Evolutionary conservation across 2,329 filamentous ascomycete species (phyloP).

Genomic region (Colletotrichum sp.): DNA sequence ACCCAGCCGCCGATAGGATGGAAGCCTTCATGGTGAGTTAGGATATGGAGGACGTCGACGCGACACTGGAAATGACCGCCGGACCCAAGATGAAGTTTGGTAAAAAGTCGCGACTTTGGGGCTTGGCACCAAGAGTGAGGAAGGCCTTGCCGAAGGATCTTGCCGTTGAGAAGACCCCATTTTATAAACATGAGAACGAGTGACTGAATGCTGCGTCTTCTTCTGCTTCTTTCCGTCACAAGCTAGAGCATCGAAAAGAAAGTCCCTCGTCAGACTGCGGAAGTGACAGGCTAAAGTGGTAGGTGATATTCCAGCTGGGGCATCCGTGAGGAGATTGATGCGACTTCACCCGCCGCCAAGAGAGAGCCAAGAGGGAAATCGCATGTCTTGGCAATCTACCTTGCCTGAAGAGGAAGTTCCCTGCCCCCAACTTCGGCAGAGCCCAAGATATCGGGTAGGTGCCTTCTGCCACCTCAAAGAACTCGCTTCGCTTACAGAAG

Average conservation of each 20-base stretch:
- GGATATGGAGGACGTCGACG: no score
- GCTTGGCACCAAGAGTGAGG: background rate
- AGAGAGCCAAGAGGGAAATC: slow-evolving; percentile 9
- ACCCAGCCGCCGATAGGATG: background rate
- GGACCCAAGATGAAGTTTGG: background rate
- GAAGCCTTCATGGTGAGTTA: slow-evolving; percentile 8
- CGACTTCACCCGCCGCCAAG: slow-evolving; percentile 4
- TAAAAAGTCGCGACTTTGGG: background rate
- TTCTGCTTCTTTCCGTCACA: background rate
- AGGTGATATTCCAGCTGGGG: slow-evolving; percentile 5
- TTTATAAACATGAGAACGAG: background rate
- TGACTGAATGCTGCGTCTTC: background rate
- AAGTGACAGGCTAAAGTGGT: background rate
- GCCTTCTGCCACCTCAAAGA: fast-evolving
- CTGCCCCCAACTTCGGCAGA: background rate
- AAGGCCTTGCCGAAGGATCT: background rate
- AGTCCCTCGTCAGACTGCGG: background rate
- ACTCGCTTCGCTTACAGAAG: background rate
- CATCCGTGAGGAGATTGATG: background rate
- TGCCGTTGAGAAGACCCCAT: background rate
- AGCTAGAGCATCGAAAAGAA: background rate
- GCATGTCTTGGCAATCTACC: background rate
- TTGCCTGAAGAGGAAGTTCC: slow-evolving; percentile 5
- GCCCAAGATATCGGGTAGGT: background rate
- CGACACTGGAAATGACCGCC: fast-evolving